These are phyloP conservation scores for Combretum micranthum DNA, from an alignment of 345 rosid genomes.

Conservation along the genomic window DNA sequence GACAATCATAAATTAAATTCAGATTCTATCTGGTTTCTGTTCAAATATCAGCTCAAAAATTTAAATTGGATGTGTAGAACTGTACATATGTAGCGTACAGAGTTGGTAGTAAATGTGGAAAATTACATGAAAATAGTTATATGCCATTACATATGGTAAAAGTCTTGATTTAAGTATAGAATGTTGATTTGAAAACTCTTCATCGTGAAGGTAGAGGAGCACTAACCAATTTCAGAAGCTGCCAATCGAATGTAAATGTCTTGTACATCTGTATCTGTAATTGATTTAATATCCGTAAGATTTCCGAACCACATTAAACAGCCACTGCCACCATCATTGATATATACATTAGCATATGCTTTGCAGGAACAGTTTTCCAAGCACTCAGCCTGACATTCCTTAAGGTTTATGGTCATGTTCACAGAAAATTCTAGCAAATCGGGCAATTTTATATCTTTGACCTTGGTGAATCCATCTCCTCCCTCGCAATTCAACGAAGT, in stretches of 20 bases:
- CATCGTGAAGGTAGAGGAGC: no score
- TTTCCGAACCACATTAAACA: slow-evolving; percentile 8
- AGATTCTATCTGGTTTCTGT: no score
- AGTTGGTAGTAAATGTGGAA: no score
- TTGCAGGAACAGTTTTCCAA: slow-evolving; percentile 7
- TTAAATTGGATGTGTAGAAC: no score
- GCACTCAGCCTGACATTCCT: slow-evolving; percentile 2
- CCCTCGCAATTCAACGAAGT: slow-evolving; percentile 11
- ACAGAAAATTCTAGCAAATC: background rate
- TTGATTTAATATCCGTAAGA: background rate
- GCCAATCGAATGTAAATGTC: slow-evolving; percentile 10
- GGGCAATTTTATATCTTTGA: slow-evolving; percentile 24
- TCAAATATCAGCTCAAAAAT: no score
- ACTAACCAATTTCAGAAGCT: slow-evolving; percentile 10
- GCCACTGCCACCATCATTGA: background rate
- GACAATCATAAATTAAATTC: no score
- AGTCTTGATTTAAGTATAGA: no score
- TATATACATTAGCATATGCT: slow-evolving; percentile 9
- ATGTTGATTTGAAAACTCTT: no score
- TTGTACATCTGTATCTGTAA: background rate
- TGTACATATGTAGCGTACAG: no score
- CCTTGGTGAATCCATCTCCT: slow-evolving; percentile 15
- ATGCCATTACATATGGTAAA: no score
- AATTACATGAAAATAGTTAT: no score
- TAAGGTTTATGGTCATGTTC: background rate